These are phyloP conservation scores for Fraxinus greggii DNA, from an alignment of 305 asterid genomes.

Conservation along the genomic window DNA sequence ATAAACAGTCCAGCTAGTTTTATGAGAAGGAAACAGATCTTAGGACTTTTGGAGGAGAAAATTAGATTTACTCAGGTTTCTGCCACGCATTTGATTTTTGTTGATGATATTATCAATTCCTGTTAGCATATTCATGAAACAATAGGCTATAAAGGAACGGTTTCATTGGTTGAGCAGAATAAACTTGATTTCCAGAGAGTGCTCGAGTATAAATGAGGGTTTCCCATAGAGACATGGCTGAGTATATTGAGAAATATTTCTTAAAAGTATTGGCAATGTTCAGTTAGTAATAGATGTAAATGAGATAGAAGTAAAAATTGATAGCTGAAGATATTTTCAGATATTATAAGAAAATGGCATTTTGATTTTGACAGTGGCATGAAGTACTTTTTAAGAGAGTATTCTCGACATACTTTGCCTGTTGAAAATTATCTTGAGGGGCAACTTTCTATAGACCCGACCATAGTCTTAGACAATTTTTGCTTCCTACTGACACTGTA, in stretches of 20 bases:
- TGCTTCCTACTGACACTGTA: background rate
- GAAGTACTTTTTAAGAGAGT: background rate
- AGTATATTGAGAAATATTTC: background rate
- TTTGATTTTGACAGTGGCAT: background rate
- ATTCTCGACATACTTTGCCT: background rate
- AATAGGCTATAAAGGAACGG: background rate
- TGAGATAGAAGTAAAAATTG: background rate
- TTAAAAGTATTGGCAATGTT: background rate
- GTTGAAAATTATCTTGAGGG: background rate
- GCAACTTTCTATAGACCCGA: background rate
- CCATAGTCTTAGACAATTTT: background rate
- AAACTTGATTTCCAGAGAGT: background rate
- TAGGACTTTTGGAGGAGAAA: constrained; percentile 33
- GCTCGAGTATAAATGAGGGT: background rate
- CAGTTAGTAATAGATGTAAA: background rate
- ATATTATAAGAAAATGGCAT: background rate
- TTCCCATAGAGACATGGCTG: background rate
- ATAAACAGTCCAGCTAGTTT: constrained; percentile 48
- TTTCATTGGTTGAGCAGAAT: background rate
- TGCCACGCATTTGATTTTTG: background rate
- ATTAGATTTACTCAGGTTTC: constrained; percentile 34
- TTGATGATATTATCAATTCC: background rate
- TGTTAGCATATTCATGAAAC: background rate
- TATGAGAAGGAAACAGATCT: constrained; percentile 46
- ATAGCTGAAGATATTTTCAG: background rate